phyloP scores from a whole-genome alignment of 129 eudicot genomes.

The Ambrosia artemisiifolia region DNA sequence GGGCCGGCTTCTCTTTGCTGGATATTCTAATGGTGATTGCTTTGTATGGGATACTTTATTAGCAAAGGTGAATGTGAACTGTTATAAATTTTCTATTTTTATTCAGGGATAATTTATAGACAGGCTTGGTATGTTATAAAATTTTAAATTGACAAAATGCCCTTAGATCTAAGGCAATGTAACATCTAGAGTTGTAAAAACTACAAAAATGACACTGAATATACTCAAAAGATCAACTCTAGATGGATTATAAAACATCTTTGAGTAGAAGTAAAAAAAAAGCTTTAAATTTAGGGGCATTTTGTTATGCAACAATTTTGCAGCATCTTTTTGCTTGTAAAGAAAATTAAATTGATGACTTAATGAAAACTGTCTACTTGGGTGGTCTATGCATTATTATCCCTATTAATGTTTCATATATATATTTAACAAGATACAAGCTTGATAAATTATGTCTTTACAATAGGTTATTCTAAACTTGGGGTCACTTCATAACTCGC shows the following conservation, averaged over 20 bases:
- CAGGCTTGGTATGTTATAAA: neutral
- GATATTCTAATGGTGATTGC: slow-evolving; percentile 83
- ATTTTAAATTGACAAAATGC: neutral
- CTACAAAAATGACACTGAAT: neutral
- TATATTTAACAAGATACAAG: neutral
- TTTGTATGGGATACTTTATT: slow-evolving; percentile 94
- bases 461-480: slow-evolving; percentile 69
- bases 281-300: neutral
- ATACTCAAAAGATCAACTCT: neutral
- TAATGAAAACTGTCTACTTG: neutral
- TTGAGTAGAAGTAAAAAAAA: neutral
- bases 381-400: neutral
- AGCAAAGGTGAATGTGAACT: slow-evolving; percentile 58
- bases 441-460: neutral
- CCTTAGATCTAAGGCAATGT: neutral
- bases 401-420: neutral
- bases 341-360: neutral
- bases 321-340: neutral
- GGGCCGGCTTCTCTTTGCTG: slow-evolving; percentile 88
- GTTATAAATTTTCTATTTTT: neutral
- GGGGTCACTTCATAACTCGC: slow-evolving; percentile 88
- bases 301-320: neutral
- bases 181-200: neutral
- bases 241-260: neutral
- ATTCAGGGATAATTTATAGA: neutral